Evolutionary conservation across 2,329 filamentous ascomycete genomes (phyloP), one percentile per base, ranked within the genome.

Genomic region (Geosmithia putterillii): DNA sequence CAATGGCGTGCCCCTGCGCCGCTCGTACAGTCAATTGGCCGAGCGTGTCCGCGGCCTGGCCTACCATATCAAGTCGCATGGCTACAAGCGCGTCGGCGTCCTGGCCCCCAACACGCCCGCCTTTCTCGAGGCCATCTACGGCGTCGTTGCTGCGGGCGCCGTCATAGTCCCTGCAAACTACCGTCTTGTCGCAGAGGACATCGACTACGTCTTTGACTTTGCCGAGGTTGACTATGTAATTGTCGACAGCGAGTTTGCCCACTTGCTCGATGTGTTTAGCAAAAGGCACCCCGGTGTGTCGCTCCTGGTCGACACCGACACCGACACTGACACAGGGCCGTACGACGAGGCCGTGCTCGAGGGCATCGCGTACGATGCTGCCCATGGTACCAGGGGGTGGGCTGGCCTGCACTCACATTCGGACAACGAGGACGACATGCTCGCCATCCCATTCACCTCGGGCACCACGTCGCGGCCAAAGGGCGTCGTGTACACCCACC

Each of bases 381-480:
- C 74, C n/a, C 73, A 67, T 6, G 86, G 84, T 2, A 59, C 56
- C 22, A 73, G 75, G 41, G 87, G 86, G 19, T 98, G 92, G 90
- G 71, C 70, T 14, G 85, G 76, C 1, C 71, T 96, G 20, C 73
- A 85, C 48, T 71, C 76, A 2, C 81, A 88, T 50, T 74, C 75
- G 3, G 66, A 71, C 1, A 73, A 87, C 52, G 92, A 98, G 59
- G 83, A 95, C 51, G 79, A 79, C 47, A 74, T 86, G 51, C 74
- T 96, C 47, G 87, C 89, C 3, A 78, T 98, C 44, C 86, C 90
- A 1, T 96, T 96, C 60, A 98, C 92, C 0, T 92, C 84, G 22
- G 90, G 90, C 4, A 96, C 92, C 1, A 96, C 92, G 0, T 88
- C 89, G 1, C 72, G 76, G 23, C 92, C 92, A 2, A 96, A 98